These are phyloP conservation scores for Teratosphaeria zuluensis DNA, from an alignment of 2,329 filamentous ascomycete genomes.

Conservation along the genomic window DNA sequence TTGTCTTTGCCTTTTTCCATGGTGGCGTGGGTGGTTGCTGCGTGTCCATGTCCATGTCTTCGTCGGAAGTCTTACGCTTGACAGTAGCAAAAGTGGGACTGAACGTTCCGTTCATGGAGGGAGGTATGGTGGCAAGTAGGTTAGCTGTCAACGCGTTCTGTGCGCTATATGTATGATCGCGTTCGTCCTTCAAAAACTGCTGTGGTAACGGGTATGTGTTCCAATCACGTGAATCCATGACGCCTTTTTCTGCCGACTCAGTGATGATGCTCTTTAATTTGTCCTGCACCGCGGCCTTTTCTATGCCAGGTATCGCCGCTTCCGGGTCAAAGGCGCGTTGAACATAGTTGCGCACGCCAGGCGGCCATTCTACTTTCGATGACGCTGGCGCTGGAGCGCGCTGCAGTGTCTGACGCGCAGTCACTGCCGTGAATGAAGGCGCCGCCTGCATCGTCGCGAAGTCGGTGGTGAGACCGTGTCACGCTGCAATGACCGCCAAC, in stretches of 20 bases:
- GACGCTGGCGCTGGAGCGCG: conserved; percentile 11
- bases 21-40: conserved; percentile 50
- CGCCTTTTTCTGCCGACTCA: conserved; percentile 62
- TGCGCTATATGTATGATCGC: conserved; percentile 32
- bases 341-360: conserved; percentile 78
- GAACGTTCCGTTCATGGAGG: not conserved
- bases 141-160: conserved; percentile 20
- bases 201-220: conserved; percentile 74
- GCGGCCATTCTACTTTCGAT: conserved; percentile 67
- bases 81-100: conserved; percentile 29
- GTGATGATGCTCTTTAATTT: conserved; percentile 83
- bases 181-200: conserved; percentile 66
- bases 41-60: conserved; percentile 48
- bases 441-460: conserved; percentile 18
- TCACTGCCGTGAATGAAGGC: conserved; percentile 38
- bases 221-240: conserved; percentile 72
- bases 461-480: not conserved
- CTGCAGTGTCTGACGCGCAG: conserved; percentile 32
- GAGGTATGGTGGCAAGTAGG: conserved; percentile 10
- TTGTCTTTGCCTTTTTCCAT: conserved; percentile 58
- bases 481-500: not conserved
- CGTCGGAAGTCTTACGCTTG: conserved; percentile 57
- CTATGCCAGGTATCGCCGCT: conserved; percentile 42
- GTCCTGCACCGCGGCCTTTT: conserved; percentile 61
- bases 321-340: conserved; percentile 66